Percentiles rank a stretch among this genome's conserved stretches.
Evolutionary conservation across 495 filamentous ascomycete species (phyloP).

Genomic region (Filosporella fistucella): DNA sequence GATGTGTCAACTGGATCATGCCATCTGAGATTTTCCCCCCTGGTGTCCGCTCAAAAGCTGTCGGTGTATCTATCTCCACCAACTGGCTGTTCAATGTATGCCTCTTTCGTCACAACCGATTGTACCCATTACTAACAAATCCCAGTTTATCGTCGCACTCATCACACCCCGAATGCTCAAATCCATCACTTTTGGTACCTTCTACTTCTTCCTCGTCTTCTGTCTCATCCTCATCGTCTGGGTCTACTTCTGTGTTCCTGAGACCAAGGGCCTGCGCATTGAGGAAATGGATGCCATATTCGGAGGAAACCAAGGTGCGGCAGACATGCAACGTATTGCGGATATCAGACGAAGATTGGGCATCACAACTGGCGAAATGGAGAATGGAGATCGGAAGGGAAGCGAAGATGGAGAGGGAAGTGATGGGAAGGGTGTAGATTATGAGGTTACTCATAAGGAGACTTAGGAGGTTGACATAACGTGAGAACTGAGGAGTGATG

Average conservation of each 20-base stretch:
- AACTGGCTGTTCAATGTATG: slow-evolving; percentile 40
- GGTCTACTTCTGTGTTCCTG: slow-evolving; percentile 61
- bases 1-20: slow-evolving; percentile 33
- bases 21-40: slow-evolving; percentile 41
- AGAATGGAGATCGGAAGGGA: neutral
- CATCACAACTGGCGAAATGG: neutral
- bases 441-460: slow-evolving; percentile 2
- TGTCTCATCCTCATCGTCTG: slow-evolving; percentile 51
- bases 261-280: slow-evolving; percentile 59
- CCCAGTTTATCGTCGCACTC: slow-evolving; percentile 12
- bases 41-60: slow-evolving; percentile 40
- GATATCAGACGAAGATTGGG: slow-evolving; percentile 5
- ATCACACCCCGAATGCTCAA: slow-evolving; percentile 12
- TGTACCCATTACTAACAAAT: too few species aligned
- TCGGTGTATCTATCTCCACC: slow-evolving; percentile 24
- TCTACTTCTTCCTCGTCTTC: slow-evolving; percentile 62
- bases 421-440: neutral
- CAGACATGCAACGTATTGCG: slow-evolving; percentile 8
- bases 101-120: too few species aligned
- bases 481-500: too few species aligned
- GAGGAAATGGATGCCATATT: slow-evolving; percentile 69
- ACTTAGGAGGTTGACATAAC: too few species aligned
- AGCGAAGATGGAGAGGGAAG: neutral
- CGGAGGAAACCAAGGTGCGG: slow-evolving; percentile 16
- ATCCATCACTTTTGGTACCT: slow-evolving; percentile 38